Evolutionary conservation across 2,329 filamentous ascomycete species (phyloP), one percentile per base, ranked within the genome.

Genomic region (Hypoxylon rubiginosum): DNA sequence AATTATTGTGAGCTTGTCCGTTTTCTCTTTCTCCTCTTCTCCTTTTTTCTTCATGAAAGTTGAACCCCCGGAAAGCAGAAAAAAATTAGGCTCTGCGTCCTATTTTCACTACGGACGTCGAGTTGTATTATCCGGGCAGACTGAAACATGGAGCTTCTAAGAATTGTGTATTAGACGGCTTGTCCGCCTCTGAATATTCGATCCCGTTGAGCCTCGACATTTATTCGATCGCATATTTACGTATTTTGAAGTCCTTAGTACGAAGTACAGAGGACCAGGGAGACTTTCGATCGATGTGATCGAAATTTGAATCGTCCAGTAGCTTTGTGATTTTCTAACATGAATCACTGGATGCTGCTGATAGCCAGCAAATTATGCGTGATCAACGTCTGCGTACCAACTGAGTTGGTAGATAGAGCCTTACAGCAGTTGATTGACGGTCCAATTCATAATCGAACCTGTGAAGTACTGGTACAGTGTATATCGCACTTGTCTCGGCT

Each of bases 201-300:
- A 83, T 88, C 85, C 86, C 86, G 86, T 89, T 88, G 85, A 87
- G 86, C 83, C 79, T 83, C 86, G 83, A 88, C 85, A 87, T 85
- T 72, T 39, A 28, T 24, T 60, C 51, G 11, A 13, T 48, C 26
- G 41, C n/a, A 17, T n/a, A 26, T 26, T 3, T 9, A 30, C 45
- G 45, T 13, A 26, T 48, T 15, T 30, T 4, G 3, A 28, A n/a
- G 10, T 45, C 15, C 43, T 26, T 28, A 4, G 7, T 4, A 28
- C 26, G 26, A 4, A 2, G 7, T 11, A 26, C 9, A 13, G 10
- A 15, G 4, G 21, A 48, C 7, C 7, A 15, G 43, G 7, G 3
- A 21, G 43, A 46, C 43, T 48, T 10, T 24, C 4, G 43, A 48
- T 26, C 1, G 21, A 48, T 26, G 19, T 48, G 43, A 24, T 10